A percentile compares a stretch with the other conserved stretches of the same genome.
Evolutionary conservation across 495 filamentous ascomycete genomes (phyloP).

Genomic region (Tuber melanosporum): DNA sequence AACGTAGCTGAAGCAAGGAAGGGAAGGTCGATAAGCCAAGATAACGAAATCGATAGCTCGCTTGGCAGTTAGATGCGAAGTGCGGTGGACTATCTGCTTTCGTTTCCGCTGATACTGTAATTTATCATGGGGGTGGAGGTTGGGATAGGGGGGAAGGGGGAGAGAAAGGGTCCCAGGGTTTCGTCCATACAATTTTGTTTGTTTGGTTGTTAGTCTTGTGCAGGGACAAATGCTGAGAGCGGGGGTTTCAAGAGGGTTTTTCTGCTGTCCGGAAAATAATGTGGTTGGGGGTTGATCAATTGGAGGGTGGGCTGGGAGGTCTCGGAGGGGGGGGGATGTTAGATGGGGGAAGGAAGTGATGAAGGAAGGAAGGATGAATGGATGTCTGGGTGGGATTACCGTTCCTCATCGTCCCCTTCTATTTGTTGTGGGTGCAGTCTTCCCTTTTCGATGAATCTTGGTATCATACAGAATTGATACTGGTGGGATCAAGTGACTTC

Average conservation of each 20-base stretch:
- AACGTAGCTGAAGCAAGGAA: neutral
- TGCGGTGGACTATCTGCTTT: neutral
- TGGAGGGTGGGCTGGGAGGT: neutral
- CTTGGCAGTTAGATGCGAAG: constrained; percentile 1
- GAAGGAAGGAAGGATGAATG: neutral
- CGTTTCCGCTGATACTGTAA: neutral
- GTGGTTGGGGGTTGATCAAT: neutral
- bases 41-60: neutral
- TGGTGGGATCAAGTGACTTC: constrained; percentile 33
- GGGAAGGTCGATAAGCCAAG: neutral
- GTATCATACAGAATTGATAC: neutral
- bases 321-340: neutral
- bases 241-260: neutral
- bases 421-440: constrained; percentile 9
- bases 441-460: constrained; percentile 18
- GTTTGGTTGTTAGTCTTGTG: neutral
- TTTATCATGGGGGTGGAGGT: neutral
- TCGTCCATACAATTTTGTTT: neutral
- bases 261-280: neutral
- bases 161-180: neutral
- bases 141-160: neutral
- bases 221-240: neutral
- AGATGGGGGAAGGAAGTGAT: neutral
- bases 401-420: neutral
- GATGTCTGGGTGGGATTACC: neutral